Evolutionary conservation across 2,329 filamentous ascomycete genomes (phyloP).

Genomic region (Diplodia intermedia): DNA sequence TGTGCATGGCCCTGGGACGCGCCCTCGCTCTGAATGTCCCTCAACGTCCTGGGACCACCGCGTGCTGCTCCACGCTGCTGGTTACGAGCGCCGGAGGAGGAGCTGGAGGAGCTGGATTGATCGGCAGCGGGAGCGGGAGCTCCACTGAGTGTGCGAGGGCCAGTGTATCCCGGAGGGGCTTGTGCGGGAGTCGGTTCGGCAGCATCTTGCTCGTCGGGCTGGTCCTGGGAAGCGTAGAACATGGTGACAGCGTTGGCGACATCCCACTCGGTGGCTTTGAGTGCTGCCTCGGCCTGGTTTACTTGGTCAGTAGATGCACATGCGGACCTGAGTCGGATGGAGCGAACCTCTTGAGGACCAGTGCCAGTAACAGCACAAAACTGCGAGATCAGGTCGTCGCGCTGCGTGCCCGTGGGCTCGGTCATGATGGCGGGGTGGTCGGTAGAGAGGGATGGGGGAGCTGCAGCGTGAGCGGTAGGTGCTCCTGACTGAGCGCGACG

Average conservation of each 20-base stretch:
- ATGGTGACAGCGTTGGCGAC: constrained; percentile 54
- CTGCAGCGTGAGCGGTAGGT: not conserved
- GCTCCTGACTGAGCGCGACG: not conserved
- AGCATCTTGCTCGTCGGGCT: constrained; percentile 41
- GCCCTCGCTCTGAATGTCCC: constrained; percentile 54
- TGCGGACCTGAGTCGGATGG: not conserved
- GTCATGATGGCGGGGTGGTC: constrained; percentile 40
- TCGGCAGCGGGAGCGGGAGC: constrained; percentile 44
- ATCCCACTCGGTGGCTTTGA: constrained; percentile 55
- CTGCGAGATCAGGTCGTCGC: constrained; percentile 47
- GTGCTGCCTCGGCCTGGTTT: constrained; percentile 52
- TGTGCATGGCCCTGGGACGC: constrained; percentile 50
- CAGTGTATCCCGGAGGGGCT: constrained; percentile 31
- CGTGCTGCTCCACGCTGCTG: constrained; percentile 38
- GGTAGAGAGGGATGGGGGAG: not conserved
- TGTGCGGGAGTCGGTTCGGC: constrained; percentile 37
- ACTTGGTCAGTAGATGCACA: constrained; percentile 18
- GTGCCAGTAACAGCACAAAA: constrained; percentile 47
- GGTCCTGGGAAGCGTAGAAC: constrained; percentile 49
- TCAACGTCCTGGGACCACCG: constrained; percentile 52
- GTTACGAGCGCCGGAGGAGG: constrained; percentile 40
- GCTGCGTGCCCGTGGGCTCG: constrained; percentile 40
- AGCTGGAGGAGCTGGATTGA: constrained; percentile 39
- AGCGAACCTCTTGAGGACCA: constrained; percentile 42
- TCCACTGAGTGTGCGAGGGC: constrained; percentile 44